These are phyloP conservation scores for Cenchrus americanus DNA, from an alignment of 176 grass and related monocot species.

Conservation along the genomic window DNA sequence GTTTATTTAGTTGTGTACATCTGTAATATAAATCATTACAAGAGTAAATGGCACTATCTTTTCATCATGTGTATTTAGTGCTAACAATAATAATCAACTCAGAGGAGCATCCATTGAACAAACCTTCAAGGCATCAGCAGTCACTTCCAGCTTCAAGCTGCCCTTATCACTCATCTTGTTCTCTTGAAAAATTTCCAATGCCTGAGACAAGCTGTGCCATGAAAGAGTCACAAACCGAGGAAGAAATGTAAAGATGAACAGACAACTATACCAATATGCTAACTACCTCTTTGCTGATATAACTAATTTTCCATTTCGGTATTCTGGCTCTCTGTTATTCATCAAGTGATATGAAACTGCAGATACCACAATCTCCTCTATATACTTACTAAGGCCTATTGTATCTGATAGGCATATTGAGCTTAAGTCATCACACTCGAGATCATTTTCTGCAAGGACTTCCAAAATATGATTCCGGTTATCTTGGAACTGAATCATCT, in stretches of 20 bases:
- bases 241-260: slow-evolving; percentile 26
- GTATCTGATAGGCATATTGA: slow-evolving; percentile 76
- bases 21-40: background rate
- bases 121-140: slow-evolving; percentile 48
- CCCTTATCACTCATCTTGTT: slow-evolving; percentile 62
- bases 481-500: slow-evolving; percentile 81
- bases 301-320: slow-evolving; percentile 76
- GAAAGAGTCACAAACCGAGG: slow-evolving; percentile 40
- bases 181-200: slow-evolving; percentile 82
- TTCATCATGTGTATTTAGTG: background rate
- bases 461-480: slow-evolving; percentile 82
- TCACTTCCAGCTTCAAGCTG: slow-evolving; percentile 56
- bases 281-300: slow-evolving; percentile 77
- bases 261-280: background rate
- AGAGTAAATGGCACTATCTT: background rate
- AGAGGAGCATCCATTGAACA: background rate
- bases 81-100: background rate
- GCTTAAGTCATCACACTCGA: slow-evolving; percentile 84
- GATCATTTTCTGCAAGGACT: slow-evolving; percentile 76
- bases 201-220: slow-evolving; percentile 66
- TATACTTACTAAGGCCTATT: slow-evolving; percentile 65
- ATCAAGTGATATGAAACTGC: slow-evolving; percentile 90
- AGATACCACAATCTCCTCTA: slow-evolving; percentile 82
- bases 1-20: background rate
- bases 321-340: slow-evolving; percentile 75